Evolutionary conservation across 352 stramenopile genomes (phyloP), one percentile per base, ranked within the genome.

Genomic region (Globisporangium parvum): DNA sequence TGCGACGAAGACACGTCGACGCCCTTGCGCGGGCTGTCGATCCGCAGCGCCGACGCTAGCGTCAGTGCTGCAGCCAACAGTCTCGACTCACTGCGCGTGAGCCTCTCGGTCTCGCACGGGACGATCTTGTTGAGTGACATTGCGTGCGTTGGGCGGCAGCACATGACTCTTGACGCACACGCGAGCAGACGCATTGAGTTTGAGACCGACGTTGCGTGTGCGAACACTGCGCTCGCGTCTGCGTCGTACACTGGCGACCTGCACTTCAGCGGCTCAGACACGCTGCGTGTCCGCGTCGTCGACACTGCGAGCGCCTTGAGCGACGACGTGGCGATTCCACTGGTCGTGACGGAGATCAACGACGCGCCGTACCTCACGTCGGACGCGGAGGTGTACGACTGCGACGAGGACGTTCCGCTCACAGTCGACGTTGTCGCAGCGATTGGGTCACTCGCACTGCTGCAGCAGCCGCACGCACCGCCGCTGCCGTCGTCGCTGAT

Each of bases 301-400:
- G 53, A 58, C 47, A 47, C 24, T n/a, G 24, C n/a, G 42, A 56
- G 18, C 17, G 17, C 15, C 23, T 37, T 42, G 39, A 67, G 63
- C 51, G 67, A 84, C 47, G 37, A 67, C 9, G 72, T 59, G 1
- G 55, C 45, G 23, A 53, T 90, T 23, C 78, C 77, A 11, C 62
- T 91, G 37, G n/a, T 69, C 2, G 54, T 91, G 0, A 24, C 53
- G 6, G 68, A 83, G 39, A 41, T 86, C 45, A 93, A 93, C 50
- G 81, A 91, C 52, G 81, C 78, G 3, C 83, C 83, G n/a, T 90
- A 57, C 57, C 83, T 65, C 45, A 58, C 28, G 18, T 57, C 24
- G 4, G 62, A 42, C 12, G 44, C 37, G 3, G 56, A 72, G 23
- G 75, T 76, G 44, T 88, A 85, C 60, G 66, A 80, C 46, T 66